Conservation (phyloP, 2,329 filamentous ascomycete species). For the Chaetomium olivaceum region DNA sequence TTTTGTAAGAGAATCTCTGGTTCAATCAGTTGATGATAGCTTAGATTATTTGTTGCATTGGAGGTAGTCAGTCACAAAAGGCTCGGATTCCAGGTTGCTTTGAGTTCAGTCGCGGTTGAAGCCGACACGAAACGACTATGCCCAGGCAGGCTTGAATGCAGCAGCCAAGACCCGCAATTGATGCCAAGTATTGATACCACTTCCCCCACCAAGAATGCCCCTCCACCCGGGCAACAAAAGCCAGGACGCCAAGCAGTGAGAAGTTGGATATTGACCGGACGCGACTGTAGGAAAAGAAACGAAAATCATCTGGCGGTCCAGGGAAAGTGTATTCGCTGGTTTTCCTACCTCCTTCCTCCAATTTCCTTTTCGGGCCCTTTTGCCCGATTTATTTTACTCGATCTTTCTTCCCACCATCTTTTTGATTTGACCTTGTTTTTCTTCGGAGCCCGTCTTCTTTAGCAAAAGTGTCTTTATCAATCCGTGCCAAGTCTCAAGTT, state of each 20-base stretch:
- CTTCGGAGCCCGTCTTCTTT: too few species aligned
- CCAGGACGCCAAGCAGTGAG: too few species aligned
- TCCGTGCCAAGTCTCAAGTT: background rate
- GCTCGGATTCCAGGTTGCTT: background rate
- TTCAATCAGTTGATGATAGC: background rate
- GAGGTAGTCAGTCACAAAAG: background rate
- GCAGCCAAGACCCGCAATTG: background rate
- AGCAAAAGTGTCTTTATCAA: too few species aligned
- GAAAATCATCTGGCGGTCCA: too few species aligned
- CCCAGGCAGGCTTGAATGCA: background rate
- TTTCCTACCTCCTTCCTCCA: too few species aligned
- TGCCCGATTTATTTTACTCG: too few species aligned
- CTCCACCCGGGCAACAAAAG: background rate
- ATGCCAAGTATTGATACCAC: constrained; percentile 2
- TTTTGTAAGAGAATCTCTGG: background rate
- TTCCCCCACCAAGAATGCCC: background rate
- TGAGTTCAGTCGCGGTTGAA: background rate
- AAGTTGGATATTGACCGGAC: too few species aligned
- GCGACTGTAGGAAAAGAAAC: too few species aligned
- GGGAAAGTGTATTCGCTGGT: too few species aligned
- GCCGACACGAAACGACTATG: constrained; percentile 2
- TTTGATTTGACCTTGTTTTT: too few species aligned
- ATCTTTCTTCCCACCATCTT: too few species aligned
- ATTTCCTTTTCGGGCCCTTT: too few species aligned
- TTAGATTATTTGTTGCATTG: background rate